These are phyloP conservation scores for Ustilago hordei DNA, from an alignment of 1,284 basidiomycete species.

Conservation along the genomic window DNA sequence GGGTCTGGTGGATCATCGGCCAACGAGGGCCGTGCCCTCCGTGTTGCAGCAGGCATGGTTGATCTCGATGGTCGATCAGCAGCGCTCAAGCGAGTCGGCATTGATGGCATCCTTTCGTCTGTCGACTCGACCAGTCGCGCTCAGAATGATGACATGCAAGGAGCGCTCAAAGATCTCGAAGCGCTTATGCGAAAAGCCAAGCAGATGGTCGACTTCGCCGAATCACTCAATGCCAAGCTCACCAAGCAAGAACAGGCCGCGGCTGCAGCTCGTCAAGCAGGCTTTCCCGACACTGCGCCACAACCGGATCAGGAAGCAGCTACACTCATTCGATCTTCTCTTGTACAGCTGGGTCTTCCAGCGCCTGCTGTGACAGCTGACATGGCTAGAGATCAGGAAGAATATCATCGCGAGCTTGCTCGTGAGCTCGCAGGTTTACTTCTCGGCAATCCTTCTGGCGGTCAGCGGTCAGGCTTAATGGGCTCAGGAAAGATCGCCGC, in stretches of 20 bases:
- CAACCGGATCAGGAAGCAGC: conserved; percentile 73
- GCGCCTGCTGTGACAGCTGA: conserved; percentile 86
- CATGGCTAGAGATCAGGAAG: conserved; percentile 85
- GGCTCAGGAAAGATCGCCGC: conserved; percentile 67
- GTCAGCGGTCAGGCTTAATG: conserved; percentile 67
- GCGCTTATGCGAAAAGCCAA: conserved; percentile 90
- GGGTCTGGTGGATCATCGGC: not conserved
- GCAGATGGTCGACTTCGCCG: conserved; percentile 89
- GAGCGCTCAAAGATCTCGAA: conserved; percentile 88
- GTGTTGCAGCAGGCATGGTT: conserved; percentile 36
- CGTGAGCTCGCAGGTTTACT: conserved; percentile 84
- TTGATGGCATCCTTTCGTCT: conserved; percentile 45
- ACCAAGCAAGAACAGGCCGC: conserved; percentile 73
- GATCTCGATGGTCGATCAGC: conserved; percentile 54
- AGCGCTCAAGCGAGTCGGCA: conserved; percentile 46
- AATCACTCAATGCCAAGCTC: conserved; percentile 85
- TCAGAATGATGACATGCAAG: conserved; percentile 79
- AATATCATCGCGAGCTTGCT: conserved; percentile 84
- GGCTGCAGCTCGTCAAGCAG: conserved; percentile 34
- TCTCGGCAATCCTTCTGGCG: conserved; percentile 71
- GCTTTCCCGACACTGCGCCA: conserved; percentile 21
- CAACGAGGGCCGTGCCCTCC: conserved; percentile 16
- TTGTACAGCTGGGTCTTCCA: conserved; percentile 86
- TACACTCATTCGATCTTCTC: conserved; percentile 79
- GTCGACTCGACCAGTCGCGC: conserved; percentile 72